Evolutionary conservation across 2,329 filamentous ascomycete genomes (phyloP).

Genomic region (Alternaria gaisen): DNA sequence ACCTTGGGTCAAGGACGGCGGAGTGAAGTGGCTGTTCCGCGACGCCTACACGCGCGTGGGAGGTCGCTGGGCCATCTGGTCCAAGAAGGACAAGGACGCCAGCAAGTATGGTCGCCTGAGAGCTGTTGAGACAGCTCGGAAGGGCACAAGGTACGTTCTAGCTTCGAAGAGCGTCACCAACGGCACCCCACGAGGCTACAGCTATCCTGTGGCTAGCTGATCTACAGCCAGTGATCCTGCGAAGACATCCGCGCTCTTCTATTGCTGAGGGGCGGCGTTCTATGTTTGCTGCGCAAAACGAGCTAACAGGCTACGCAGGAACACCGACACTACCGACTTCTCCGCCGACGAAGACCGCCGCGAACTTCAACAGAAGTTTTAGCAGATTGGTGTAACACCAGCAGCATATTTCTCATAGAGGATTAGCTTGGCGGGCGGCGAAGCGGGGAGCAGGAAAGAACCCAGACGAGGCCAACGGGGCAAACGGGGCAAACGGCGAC

Average conservation of each 20-base stretch:
- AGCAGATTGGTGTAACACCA: not conserved
- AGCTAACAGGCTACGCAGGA: not conserved
- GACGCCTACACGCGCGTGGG: not conserved
- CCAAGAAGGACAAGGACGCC: not conserved
- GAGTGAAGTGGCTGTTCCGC: not conserved
- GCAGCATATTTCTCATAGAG: not conserved
- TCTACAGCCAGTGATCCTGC: not conserved
- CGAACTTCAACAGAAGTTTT: not conserved
- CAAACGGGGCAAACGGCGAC: not conserved
- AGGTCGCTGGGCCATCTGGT: not conserved
- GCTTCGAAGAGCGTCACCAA: not conserved
- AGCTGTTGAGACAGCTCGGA: not conserved
- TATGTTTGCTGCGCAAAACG: not conserved
- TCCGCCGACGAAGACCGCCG: not conserved
- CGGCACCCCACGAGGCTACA: not conserved
- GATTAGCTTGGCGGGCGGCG: not conserved
- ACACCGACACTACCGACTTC: not conserved
- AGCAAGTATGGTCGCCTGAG: not conserved
- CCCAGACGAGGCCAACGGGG: not conserved
- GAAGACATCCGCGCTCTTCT: not conserved
- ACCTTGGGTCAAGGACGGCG: not conserved
- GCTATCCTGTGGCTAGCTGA: not conserved
- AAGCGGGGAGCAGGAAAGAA: not conserved
- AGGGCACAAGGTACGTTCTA: not conserved
- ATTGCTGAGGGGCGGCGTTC: not conserved